Base-by-base conservation (phyloP, 2,329 filamentous ascomycete species). In the Talaromyces funiculosus region DNA sequence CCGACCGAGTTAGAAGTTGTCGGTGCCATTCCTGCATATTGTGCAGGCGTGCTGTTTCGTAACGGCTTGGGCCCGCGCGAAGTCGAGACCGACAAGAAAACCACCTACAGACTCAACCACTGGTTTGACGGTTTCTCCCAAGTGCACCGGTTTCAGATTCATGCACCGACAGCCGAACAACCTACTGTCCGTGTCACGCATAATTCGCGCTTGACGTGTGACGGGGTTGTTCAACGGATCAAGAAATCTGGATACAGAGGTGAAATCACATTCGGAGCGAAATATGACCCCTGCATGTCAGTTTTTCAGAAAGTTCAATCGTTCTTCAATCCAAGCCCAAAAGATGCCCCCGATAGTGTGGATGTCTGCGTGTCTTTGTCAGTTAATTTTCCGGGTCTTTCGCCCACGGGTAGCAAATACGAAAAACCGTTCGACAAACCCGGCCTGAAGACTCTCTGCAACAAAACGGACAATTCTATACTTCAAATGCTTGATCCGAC, bases 51-150 rank as follows among this genome's bases (percentile, higher is more conserved):
- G 1, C 79, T 94, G 0, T 93, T 87, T 72, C 83, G 90, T 24
- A 92, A 88, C 0, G 90, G 90, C 0, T 89, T 89, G 0, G 88
- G 89, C 0, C 80, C 83, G 29, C 84, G 82, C 70, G 81, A 82
- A 38, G 75, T 91, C 3, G 78, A 86, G n/a, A 85, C 84, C 0
- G 73, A 82, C 2, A 78, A 79, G 3, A 84, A 85, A n/a, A 75
- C 74, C 14, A 83, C 80, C 0, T 86, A 86, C 67, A 77, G 80
- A 33, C 79, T 87, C 12, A 83, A 81, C 1, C 90, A 94, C 71
- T 94, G 90, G 90, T 94, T 94, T 66, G 90, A 94, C 69, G 88
- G 88, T 5, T 85, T 91, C 61, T 82, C 85, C 3, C 84, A 89
- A 59, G 80, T 85, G 0, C 89, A 93, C 74, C 85, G 84, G 29